Base-by-base conservation (phyloP, 2,329 filamentous ascomycete species). In the Botrytis cinerea region DNA sequence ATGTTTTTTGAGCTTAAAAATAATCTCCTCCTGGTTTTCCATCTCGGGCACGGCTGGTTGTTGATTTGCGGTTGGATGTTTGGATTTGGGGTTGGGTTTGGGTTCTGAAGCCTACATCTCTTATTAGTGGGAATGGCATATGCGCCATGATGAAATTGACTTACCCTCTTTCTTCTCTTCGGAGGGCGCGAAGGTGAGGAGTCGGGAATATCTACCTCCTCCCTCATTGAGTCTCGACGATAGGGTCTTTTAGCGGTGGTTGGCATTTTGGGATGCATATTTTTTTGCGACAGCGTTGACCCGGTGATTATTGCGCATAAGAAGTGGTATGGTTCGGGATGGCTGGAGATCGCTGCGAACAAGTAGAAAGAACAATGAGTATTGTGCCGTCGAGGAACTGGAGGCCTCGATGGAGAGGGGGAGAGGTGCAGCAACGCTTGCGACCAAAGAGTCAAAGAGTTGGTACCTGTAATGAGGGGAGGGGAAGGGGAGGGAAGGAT, bases 91-190 rank as follows among this genome's bases (percentile, higher is more conserved):
- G 5, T n/a, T 54, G 14, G 51, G n/a, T 3, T 43, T 35, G 25
- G 51, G 22, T 40, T 85, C 83, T 28, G 85, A 83, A 46, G 81
- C 77, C 84, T 87, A 75, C 70, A 72, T 71, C 51, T 68, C 48
- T 72, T 70, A 54, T 77, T 61, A 77, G 51, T 25, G n/a, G 35
- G 18, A 45, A 35, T 54, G 66, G 38, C 32, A 35, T 1, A 68
- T 72, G 62, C 62, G 71, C 71, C n/a, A 68, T 40, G 0, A 40
- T 25, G 4, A 40, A 38, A 32, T 32, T 8, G 74, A 78, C 81
- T 66, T 81, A 88, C 88, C 85, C 88, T 89, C 83, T 86, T 91
- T 82, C 89, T 87, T 79, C 89, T 88, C 83, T 91, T 91, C 18
- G 86, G 83, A n/a, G 89, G 89, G 71, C 88, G 86, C 74, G 85